These are phyloP conservation scores for Hansenula lynferdii DNA, from an alignment of 1,139 yeast genomes.

Conservation along the genomic window DNA sequence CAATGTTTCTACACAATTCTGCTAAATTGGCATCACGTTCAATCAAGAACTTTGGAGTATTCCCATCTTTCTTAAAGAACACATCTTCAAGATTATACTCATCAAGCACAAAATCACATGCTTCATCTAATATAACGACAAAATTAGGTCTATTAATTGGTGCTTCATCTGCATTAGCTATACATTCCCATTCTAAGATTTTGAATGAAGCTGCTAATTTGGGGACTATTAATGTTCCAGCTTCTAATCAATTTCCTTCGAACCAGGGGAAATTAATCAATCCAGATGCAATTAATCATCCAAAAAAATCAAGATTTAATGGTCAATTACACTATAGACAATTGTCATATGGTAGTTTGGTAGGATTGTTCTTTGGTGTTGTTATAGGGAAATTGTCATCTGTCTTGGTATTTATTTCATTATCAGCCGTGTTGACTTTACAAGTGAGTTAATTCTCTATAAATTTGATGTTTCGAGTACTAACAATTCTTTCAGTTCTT, in stretches of 20 bases:
- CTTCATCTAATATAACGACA: not conserved
- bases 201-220: slow-evolving; percentile 21
- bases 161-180: slow-evolving; percentile 15
- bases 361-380: slow-evolving; percentile 54
- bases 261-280: slow-evolving; percentile 8
- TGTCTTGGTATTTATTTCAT: slow-evolving; percentile 44
- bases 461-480: not conserved
- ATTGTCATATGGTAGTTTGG: slow-evolving; percentile 54
- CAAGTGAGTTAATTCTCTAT: slow-evolving; percentile 12
- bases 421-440: slow-evolving; percentile 37
- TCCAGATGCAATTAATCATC: slow-evolving; percentile 7
- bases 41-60: not conserved
- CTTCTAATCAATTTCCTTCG: slow-evolving; percentile 4
- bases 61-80: slow-evolving; percentile 1
- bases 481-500: slow-evolving; percentile 38
- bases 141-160: slow-evolving; percentile 18
- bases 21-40: not conserved
- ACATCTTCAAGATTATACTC: slow-evolving; percentile 2
- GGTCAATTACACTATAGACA: slow-evolving; percentile 49
- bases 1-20: no score
- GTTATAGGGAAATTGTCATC: slow-evolving; percentile 55
- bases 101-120: not conserved
- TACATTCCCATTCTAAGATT: slow-evolving; percentile 19
- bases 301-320: slow-evolving; percentile 26
- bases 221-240: slow-evolving; percentile 15